Evolutionary conservation across 495 filamentous ascomycete species (phyloP), one percentile per base, ranked within the genome.

Genomic region (Elaphomyces granulatus): DNA sequence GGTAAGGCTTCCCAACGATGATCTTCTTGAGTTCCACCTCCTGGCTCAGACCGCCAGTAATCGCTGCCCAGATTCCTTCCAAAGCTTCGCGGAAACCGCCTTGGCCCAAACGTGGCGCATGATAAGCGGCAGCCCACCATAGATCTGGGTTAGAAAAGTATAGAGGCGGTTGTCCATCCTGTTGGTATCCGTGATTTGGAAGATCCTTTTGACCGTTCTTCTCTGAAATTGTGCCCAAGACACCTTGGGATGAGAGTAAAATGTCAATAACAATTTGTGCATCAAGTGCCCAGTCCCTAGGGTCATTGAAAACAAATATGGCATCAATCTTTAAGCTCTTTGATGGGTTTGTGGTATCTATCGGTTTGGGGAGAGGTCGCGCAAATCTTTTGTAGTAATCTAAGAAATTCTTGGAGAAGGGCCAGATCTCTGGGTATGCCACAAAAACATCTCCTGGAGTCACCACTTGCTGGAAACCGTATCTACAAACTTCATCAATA

Each of bases 101-200:
- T 60, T 96, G 92, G 4, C 90, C 90, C 17, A 96, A 72, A 15
- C 90, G 78, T 4, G 88, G 85, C n/a, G 87, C 71, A 40, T 75
- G 82, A 56, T 88, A 86, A 15, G 61, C 66, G 0, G 85, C 78
- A 20, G 83, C 78, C 87, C 87, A 99, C 54, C 81, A 70, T 15
- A 96, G 62, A 59, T 99, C 90, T 1, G 83, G 80, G 56, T 96
- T 96, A 3, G 73, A 79, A 64, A 93, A 94, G 63, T 78, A 94
- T 0, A 96, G 59, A 18, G 63, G 66, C 0, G 90, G 81, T 56
- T 94, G 90, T 2, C 70, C 72, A 54, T 90, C 80, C 47, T 75
- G 70, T 48, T 82, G 80, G 66, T 75, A 90, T 18, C 78, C 83
- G 34, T 65, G 63, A 52, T 83, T 82, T n/a, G 78, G 77, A 2